Conservation (phyloP, 257 asterid genomes). For the Cynanchum wilfordii region DNA sequence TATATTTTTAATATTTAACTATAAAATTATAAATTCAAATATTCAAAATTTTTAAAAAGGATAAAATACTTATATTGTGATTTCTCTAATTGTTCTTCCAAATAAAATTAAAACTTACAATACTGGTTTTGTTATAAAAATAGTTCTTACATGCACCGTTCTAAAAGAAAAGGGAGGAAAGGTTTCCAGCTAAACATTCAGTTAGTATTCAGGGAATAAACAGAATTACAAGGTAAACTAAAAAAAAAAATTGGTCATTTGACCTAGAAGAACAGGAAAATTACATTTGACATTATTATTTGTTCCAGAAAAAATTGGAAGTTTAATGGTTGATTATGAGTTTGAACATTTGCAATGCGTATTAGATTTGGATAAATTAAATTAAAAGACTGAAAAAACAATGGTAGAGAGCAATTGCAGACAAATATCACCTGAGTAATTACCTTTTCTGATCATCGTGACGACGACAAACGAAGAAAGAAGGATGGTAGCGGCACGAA, state of each 20-base stretch:
- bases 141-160: not conserved
- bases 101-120: too few relatives aligned
- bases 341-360: not conserved
- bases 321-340: not conserved
- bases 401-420: not conserved
- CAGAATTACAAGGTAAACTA: not conserved
- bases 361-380: not conserved
- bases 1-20: too few relatives aligned
- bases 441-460: slow-evolving; percentile 95
- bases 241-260: not conserved
- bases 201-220: too few relatives aligned
- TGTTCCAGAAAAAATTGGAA: not conserved
- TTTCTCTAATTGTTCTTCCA: too few relatives aligned
- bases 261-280: not conserved
- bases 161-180: not conserved
- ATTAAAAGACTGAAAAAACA: not conserved
- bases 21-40: too few relatives aligned
- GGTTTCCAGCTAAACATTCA: not conserved
- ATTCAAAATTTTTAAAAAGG: too few relatives aligned
- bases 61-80: too few relatives aligned
- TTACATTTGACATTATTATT: not conserved
- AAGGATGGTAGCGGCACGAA: slow-evolving; percentile 86
- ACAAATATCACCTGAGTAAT: not conserved
- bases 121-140: not conserved
- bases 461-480: slow-evolving; percentile 93